Percentiles rank a stretch among this genome's conserved stretches.
phyloP scores from a whole-genome alignment of 2,329 filamentous ascomycete species.

The Orbilia javanica region DNA sequence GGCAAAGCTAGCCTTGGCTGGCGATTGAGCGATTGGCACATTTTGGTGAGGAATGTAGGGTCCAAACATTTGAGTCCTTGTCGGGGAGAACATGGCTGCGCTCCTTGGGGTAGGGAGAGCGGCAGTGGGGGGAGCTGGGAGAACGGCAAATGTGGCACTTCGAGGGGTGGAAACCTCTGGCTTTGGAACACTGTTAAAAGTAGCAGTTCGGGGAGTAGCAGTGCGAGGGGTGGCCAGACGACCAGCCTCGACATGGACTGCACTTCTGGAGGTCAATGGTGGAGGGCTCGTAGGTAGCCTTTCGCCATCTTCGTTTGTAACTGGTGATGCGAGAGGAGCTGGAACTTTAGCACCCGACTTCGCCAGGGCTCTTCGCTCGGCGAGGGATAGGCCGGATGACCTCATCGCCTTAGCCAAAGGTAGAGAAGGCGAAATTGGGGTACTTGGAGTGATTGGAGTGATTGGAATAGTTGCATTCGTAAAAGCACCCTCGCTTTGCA shows the following conservation, averaged over 20 bases:
- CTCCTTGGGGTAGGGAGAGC: conserved; percentile 46
- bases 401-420: conserved; percentile 48
- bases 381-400: conserved; percentile 49
- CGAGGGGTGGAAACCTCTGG: conserved; percentile 52
- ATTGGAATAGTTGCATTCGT: conserved; percentile 26
- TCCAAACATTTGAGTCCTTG: conserved; percentile 35
- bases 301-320: conserved; percentile 29
- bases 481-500: conserved; percentile 29
- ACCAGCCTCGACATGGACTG: conserved; percentile 52
- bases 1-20: conserved; percentile 47
- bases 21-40: conserved; percentile 38
- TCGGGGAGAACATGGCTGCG: conserved; percentile 56
- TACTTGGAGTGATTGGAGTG: conserved; percentile 45
- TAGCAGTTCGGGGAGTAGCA: conserved; percentile 52
- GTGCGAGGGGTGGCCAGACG: conserved; percentile 56
- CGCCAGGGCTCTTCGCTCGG: conserved; percentile 52
- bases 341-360: conserved; percentile 53
- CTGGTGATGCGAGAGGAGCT: conserved; percentile 38
- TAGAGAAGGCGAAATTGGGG: conserved; percentile 55
- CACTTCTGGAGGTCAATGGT: conserved; percentile 54
- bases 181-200: conserved; percentile 49
- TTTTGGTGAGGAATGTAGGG: conserved; percentile 55
- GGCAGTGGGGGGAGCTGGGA: conserved; percentile 33
- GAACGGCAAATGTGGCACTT: conserved; percentile 47
- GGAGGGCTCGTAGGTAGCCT: conserved; percentile 47